Conservation (phyloP, 805 yeast species). For the Cyberlindnera samutprakarnensis region DNA sequence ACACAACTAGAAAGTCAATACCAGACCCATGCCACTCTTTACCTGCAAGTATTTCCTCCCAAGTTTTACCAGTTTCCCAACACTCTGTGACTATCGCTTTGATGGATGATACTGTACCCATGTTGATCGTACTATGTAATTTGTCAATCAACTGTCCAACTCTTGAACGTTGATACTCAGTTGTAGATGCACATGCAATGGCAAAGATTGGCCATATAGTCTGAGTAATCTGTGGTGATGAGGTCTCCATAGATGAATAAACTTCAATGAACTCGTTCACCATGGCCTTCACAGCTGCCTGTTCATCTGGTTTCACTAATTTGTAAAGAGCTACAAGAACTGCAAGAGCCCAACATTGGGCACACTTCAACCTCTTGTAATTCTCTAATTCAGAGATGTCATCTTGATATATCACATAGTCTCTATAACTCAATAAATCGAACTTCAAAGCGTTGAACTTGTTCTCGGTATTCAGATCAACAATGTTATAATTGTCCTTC, state of each 20-base stretch:
- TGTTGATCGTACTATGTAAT: constrained; percentile 40
- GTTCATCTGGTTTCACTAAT: constrained; percentile 25
- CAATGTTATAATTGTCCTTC: constrained; percentile 13
- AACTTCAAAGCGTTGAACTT: constrained; percentile 28
- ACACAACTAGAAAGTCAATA: constrained; percentile 37
- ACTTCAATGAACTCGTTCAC: constrained; percentile 40
- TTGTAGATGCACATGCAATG: constrained; percentile 37
- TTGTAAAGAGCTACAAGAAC: constrained; percentile 26
- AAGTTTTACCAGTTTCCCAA: constrained; percentile 37
- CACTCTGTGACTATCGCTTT: constrained; percentile 35
- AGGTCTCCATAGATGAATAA: constrained; percentile 37
- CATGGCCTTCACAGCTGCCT: constrained; percentile 24
- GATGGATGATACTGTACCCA: constrained; percentile 45
- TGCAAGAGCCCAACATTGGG: constrained; percentile 50
- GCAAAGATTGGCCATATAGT: constrained; percentile 59
- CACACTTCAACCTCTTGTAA: constrained; percentile 37
- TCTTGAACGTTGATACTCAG: constrained; percentile 24
- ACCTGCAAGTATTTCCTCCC: constrained; percentile 36
- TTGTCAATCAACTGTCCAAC: constrained; percentile 31
- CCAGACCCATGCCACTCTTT: constrained; percentile 43
- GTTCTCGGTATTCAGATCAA: constrained; percentile 9
- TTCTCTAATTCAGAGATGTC: constrained; percentile 28
- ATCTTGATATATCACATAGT: constrained; percentile 29
- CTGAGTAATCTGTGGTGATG: constrained; percentile 44
- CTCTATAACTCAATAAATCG: constrained; percentile 37